Evolutionary conservation across 2,329 filamentous ascomycete genomes (phyloP).

Genomic region (Lasiodiplodia gonubiensis): DNA sequence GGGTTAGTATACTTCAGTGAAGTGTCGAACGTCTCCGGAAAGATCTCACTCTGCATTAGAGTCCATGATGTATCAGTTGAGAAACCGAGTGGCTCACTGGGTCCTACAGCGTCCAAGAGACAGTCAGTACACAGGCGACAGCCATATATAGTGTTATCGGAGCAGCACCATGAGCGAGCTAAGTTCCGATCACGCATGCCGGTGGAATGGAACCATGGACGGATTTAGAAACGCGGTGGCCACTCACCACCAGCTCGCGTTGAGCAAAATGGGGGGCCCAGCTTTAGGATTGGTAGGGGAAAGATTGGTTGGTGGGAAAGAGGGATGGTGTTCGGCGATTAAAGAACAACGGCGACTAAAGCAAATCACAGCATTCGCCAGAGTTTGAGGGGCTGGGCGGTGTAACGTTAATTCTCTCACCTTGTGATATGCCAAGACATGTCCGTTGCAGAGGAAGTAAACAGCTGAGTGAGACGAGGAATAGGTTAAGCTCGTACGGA

Average conservation of each 20-base stretch:
- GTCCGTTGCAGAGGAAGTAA: not conserved
- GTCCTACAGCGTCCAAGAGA: not conserved
- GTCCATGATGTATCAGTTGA: not conserved
- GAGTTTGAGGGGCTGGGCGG: not conserved
- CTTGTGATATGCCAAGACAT: not conserved
- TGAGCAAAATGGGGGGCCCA: not conserved
- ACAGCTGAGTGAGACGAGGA: not conserved
- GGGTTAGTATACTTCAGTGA: not conserved
- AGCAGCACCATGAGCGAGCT: not conserved
- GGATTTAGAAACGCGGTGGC: not conserved
- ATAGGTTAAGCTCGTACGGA: not conserved
- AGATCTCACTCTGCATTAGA: constrained; percentile 16
- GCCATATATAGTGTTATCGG: not conserved
- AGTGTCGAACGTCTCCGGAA: not conserved
- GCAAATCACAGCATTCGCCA: not conserved
- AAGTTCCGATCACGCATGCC: not conserved
- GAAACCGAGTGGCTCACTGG: not conserved
- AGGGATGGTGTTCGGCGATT: not conserved
- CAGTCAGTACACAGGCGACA: not conserved
- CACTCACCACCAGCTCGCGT: not conserved
- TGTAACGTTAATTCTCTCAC: not conserved
- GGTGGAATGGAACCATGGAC: not conserved
- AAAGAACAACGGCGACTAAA: not conserved
- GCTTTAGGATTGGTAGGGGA: not conserved
- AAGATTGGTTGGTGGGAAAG: not conserved